These are phyloP conservation scores for Ceratocystis papillata DNA, from an alignment of 2,329 filamentous ascomycete species.

Conservation along the genomic window DNA sequence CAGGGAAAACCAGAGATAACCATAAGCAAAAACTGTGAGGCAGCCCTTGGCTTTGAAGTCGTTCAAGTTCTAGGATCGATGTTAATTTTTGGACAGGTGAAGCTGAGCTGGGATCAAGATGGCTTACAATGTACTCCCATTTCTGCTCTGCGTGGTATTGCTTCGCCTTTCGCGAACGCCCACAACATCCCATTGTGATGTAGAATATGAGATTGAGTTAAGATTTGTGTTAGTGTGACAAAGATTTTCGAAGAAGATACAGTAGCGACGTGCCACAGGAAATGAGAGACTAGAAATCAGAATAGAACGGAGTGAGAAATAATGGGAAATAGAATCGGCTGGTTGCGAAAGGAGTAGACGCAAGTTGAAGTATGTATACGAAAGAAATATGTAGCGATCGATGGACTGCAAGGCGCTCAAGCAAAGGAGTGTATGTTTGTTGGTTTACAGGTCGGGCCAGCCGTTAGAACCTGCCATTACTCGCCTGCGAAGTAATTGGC, in stretches of 20 bases:
- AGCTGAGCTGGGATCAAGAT: constrained; percentile 7
- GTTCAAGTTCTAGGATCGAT: constrained; percentile 34
- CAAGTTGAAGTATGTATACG: neutral
- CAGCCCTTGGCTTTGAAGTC: constrained; percentile 82
- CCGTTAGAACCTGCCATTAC: constrained; percentile 23
- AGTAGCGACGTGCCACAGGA: neutral
- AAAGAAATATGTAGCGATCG: neutral
- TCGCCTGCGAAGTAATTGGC: constrained; percentile 24
- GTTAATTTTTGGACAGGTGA: constrained; percentile 26
- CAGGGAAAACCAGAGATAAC: constrained; percentile 71
- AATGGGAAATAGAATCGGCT: too few species aligned
- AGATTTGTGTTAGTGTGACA: neutral
- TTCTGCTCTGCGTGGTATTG: constrained; percentile 72
- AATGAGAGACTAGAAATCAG: neutral
- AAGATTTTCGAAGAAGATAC: neutral
- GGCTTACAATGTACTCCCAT: constrained; percentile 81
- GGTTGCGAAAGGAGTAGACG: neutral
- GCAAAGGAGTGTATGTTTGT: constrained; percentile 4
- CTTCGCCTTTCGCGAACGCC: constrained; percentile 49
- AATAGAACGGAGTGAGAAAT: neutral
- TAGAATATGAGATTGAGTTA: neutral
- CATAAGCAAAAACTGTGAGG: constrained; percentile 67
- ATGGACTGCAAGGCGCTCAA: neutral
- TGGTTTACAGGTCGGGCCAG: constrained; percentile 22
- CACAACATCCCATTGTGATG: constrained; percentile 51